Conservation (phyloP, 2,329 filamentous ascomycete species). For the Sporothrix pseudoabietina region DNA sequence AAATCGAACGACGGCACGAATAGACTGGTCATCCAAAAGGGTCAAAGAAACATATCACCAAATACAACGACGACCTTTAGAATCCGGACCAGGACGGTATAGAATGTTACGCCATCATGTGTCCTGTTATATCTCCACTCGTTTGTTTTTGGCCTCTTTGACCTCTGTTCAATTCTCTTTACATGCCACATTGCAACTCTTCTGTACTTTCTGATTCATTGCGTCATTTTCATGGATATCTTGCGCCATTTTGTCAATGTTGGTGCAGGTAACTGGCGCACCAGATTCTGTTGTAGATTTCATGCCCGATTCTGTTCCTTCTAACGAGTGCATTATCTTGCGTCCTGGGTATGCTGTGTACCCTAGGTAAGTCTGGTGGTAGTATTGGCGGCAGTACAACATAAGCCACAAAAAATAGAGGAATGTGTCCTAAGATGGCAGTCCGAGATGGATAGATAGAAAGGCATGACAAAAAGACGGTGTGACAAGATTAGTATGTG, state of each 20-base stretch:
- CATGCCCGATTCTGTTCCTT: neutral
- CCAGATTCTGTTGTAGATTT: neutral
- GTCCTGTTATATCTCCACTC: neutral
- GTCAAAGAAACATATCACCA: neutral
- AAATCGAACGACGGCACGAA: neutral
- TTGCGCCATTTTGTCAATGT: neutral
- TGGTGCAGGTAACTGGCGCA: neutral
- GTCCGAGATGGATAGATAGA: neutral
- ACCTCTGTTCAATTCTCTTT: neutral
- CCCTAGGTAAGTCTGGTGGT: neutral
- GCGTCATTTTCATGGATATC: neutral
- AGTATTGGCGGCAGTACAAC: neutral
- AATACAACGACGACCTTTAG: neutral
- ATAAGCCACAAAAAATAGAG: neutral
- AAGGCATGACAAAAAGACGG: neutral
- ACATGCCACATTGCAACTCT: neutral
- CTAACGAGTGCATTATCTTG: conserved; percentile 13
- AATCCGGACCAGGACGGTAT: neutral
- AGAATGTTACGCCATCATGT: neutral
- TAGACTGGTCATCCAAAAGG: neutral
- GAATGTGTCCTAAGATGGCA: neutral
- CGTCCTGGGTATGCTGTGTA: neutral
- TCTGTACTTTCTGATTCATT: neutral
- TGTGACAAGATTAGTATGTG: conserved; percentile 1
- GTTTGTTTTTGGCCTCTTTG: neutral